Conservation (phyloP, 441 rosid species). For the Gossypium schwendimanii region DNA sequence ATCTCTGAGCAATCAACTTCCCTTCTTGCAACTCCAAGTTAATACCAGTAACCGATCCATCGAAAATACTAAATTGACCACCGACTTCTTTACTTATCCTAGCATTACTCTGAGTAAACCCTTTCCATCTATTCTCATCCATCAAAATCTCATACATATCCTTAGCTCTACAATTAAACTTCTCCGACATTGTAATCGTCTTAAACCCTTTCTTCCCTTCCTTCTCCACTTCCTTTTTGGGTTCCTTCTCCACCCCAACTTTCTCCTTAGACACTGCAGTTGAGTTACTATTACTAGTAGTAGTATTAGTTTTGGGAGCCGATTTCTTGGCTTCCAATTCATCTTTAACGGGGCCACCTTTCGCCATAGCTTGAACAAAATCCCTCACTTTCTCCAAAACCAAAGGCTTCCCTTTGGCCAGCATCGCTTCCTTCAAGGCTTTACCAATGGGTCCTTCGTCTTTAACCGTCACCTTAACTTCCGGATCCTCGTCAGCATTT, state of each 20-base stretch:
- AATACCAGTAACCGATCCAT: constrained; percentile 77
- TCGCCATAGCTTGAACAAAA: constrained; percentile 68
- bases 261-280: constrained; percentile 22
- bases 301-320: constrained; percentile 28
- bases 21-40: constrained; percentile 80
- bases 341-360: constrained; percentile 76
- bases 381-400: constrained; percentile 56
- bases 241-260: constrained; percentile 13
- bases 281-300: neutral
- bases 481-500: constrained; percentile 94
- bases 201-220: constrained; percentile 53
- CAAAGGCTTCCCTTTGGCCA: constrained; percentile 49
- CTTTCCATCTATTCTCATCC: constrained; percentile 94
- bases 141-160: constrained; percentile 82
- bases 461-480: constrained; percentile 56
- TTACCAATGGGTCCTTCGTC: constrained; percentile 72
- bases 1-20: constrained; percentile 75
- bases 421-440: constrained; percentile 78
- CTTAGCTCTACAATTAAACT: constrained; percentile 69
- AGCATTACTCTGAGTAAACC: constrained; percentile 86
- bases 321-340: constrained; percentile 66
- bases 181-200: constrained; percentile 71
- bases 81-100: constrained; percentile 76
- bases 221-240: constrained; percentile 19
- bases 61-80: constrained; percentile 70